A percentile compares a stretch with the other conserved stretches of the same genome.
These are phyloP conservation scores for Malus orientalis DNA, from an alignment of 306 rosid genomes.

Conservation along the genomic window DNA sequence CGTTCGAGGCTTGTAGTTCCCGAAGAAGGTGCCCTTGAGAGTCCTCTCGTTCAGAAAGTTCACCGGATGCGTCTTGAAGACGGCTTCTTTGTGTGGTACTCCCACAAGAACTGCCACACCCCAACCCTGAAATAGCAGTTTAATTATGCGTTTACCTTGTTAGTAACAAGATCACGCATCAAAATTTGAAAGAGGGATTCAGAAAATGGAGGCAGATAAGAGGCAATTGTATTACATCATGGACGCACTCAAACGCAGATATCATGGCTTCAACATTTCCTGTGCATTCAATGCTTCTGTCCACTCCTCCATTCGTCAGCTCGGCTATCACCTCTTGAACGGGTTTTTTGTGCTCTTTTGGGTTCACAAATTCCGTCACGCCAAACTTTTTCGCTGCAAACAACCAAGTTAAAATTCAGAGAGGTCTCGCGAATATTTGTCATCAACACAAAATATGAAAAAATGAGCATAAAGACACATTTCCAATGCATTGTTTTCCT, in stretches of 20 bases:
- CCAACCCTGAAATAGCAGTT: constrained; percentile 41
- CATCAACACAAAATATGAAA: not conserved
- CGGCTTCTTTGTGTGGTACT: constrained; percentile 4
- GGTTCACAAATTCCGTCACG: constrained; percentile 45
- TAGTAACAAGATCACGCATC: not conserved
- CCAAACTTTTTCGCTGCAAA: constrained; percentile 39
- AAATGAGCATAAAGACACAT: not conserved
- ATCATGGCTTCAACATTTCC: constrained; percentile 42
- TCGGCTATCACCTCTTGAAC: constrained; percentile 19
- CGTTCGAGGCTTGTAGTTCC: constrained; percentile 21
- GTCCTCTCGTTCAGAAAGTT: constrained; percentile 27
- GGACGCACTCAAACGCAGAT: constrained; percentile 50
- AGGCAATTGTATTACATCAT: constrained; percentile 23
- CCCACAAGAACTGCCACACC: constrained; percentile 30
- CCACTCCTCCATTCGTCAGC: not conserved
- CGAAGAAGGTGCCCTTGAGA: constrained; percentile 34
- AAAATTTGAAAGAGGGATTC: not conserved
- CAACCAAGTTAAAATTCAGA: not conserved
- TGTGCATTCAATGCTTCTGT: constrained; percentile 23
- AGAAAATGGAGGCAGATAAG: not conserved
- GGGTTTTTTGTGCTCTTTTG: constrained; percentile 35
- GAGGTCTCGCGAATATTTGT: not conserved
- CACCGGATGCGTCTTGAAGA: constrained; percentile 30
- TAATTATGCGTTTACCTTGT: not conserved
- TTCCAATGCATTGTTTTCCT: not conserved